Conservation (phyloP, 164 flowering plant species). For the Protea cynaroides region DNA sequence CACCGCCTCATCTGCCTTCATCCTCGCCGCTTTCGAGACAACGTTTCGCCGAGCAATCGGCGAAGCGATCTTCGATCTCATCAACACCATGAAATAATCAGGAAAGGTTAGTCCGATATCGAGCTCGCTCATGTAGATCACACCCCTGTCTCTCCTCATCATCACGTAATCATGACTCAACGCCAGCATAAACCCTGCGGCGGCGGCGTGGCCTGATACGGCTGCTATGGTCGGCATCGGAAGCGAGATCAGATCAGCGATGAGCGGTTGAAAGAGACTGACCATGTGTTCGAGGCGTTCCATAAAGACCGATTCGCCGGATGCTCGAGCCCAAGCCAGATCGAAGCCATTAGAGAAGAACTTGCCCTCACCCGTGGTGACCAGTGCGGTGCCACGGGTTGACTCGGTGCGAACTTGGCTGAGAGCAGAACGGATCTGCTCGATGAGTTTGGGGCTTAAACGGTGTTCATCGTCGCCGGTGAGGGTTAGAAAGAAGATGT, state of each 20-base stretch:
- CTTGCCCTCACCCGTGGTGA: constrained; percentile 69
- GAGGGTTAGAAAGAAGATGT: constrained; percentile 30
- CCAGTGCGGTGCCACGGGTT: constrained; percentile 46
- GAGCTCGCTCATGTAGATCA: constrained; percentile 85
- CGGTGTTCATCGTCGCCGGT: constrained; percentile 26
- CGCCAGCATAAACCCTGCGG: constrained; percentile 64
- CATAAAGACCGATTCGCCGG: constrained; percentile 12
- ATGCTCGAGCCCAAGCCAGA: constrained; percentile 43
- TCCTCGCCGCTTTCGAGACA: constrained; percentile 40
- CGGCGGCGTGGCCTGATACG: constrained; percentile 79
- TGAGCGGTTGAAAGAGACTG: constrained; percentile 14
- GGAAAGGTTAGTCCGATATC: constrained; percentile 37
- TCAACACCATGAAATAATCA: constrained; percentile 19
- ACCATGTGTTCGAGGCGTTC: constrained; percentile 15
- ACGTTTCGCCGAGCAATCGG: constrained; percentile 37
- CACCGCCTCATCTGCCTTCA: constrained; percentile 46
- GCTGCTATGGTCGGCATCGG: constrained; percentile 92
- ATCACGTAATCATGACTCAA: constrained; percentile 66
- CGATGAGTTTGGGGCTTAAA: constrained; percentile 21
- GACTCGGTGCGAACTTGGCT: constrained; percentile 32
- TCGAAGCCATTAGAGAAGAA: constrained; percentile 91
- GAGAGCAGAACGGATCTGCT: constrained; percentile 33
- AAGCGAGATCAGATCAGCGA: constrained; percentile 51
- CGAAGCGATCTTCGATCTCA: constrained; percentile 38
- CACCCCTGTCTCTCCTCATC: constrained; percentile 68